Evolutionary conservation across 768 basidiomycete species (phyloP).

Genomic region (Exidia glandulosa): DNA sequence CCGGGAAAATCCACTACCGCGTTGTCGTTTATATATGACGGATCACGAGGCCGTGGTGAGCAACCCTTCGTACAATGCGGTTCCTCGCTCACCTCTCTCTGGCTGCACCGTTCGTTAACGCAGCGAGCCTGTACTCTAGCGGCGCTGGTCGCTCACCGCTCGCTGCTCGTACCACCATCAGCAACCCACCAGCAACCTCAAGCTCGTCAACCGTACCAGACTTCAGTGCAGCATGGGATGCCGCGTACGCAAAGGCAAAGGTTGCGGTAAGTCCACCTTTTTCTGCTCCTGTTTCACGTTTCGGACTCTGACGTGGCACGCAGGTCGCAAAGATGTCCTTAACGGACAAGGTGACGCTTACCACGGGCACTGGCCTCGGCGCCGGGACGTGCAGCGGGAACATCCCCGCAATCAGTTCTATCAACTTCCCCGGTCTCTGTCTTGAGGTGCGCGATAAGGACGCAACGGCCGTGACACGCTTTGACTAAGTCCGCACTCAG

Average conservation of each 20-base stretch:
- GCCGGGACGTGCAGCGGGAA: slow-evolving; percentile 61
- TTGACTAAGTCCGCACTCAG: neutral
- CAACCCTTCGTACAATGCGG: neutral
- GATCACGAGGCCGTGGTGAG: neutral
- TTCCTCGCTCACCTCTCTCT: neutral
- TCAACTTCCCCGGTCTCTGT: slow-evolving; percentile 57
- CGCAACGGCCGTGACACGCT: neutral
- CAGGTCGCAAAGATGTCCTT: slow-evolving; percentile 37
- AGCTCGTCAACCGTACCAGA: neutral
- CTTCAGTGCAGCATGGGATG: slow-evolving; percentile 36
- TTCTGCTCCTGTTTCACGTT: neutral
- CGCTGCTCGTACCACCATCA: neutral
- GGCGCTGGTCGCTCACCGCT: neutral
- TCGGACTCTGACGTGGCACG: neutral
- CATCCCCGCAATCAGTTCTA: slow-evolving; percentile 36
- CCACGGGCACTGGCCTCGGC: slow-evolving; percentile 56
- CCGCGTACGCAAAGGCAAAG: slow-evolving; percentile 48
- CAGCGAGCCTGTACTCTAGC: neutral
- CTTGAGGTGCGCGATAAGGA: slow-evolving; percentile 41
- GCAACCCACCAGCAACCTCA: neutral
- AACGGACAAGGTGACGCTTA: slow-evolving; percentile 51
- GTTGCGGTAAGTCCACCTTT: slow-evolving; percentile 29
- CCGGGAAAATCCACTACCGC: neutral
- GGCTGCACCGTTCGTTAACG: neutral
- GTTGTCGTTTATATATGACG: neutral